Base-by-base conservation (phyloP, 345 rosid species). In the Punica granatum region DNA sequence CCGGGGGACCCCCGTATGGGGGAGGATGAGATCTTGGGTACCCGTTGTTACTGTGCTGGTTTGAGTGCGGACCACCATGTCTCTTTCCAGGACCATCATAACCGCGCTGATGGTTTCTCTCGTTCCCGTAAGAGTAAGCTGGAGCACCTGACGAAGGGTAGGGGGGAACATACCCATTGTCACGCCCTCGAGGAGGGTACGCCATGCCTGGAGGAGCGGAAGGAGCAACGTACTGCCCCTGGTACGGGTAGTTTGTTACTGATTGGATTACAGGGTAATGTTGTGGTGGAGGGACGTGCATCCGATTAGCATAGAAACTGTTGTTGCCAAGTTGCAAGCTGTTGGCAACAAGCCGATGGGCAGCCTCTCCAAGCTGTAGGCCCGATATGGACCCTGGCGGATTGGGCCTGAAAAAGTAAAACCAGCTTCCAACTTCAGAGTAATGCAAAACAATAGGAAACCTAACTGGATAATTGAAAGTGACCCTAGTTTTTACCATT, bases 341-440 rank as follows among this genome's bases (percentile, higher is more conserved):
- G 69, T 86, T 84, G 64, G 73, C 69, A 67, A 91, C 78, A 48
- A 91, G 88, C 42, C 87, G 83, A 70, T 85, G 90, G 2, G 97
- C 86, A 71, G 83, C 93, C 33, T 84, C 85, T 74, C 88, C 89
- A 36, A 91, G 93, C 77, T 82, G 86, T 60, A 56, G 77, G 25
- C 92, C 87, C 54, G 89, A 80, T 58, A 85, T 64, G 65, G 81
- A 65, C 69, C 86, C 86, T 14, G 77, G 78, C 18, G 80, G 92
- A 68, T 88, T 88, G 66, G 67, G 80, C 89, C 99, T 94, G 85
- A 69, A 75, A 46, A 37, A 63, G 39, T n/a, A 73, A 10, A 26
- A 56, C 19, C 34, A 7, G 19, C 61, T 28, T n/a, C 0, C 25
- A 28, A 30, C 25, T 56, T 56, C 34, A 2, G 61, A 30, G 34